Conservation (phyloP, 306 rosid genomes). For the Luffa acutangula region DNA sequence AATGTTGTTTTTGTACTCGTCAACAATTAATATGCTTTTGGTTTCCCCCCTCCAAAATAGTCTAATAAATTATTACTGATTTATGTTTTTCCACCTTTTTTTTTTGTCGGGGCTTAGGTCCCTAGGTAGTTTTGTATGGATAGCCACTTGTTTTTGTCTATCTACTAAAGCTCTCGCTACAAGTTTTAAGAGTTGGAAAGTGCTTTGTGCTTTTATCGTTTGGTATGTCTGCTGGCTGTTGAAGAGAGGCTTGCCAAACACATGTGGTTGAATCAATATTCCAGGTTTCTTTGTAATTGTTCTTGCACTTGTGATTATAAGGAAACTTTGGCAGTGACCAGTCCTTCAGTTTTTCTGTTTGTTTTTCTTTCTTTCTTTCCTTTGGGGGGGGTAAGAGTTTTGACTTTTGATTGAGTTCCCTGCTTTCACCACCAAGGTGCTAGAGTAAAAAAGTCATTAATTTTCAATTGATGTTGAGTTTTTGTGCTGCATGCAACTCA, state of each 20-base stretch:
- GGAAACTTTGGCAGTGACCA: background rate
- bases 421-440: too few species aligned
- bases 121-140: background rate
- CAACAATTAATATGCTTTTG: background rate
- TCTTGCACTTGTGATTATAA: background rate
- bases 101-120: background rate
- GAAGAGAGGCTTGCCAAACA: background rate
- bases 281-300: background rate
- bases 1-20: background rate
- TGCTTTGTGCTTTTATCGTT: background rate
- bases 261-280: background rate
- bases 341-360: background rate
- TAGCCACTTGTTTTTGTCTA: background rate
- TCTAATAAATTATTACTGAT: background rate
- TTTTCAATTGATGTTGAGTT: background rate
- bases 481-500: background rate
- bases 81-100: background rate
- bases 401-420: too few species aligned
- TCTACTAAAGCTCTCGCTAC: too few species aligned
- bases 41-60: background rate
- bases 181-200: background rate
- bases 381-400: too few species aligned
- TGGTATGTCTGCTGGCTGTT: background rate
- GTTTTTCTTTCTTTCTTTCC: background rate
- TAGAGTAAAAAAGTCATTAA: background rate